Evolutionary conservation across 1,284 basidiomycete genomes (phyloP).

Genomic region (Prillingera fragicola): DNA sequence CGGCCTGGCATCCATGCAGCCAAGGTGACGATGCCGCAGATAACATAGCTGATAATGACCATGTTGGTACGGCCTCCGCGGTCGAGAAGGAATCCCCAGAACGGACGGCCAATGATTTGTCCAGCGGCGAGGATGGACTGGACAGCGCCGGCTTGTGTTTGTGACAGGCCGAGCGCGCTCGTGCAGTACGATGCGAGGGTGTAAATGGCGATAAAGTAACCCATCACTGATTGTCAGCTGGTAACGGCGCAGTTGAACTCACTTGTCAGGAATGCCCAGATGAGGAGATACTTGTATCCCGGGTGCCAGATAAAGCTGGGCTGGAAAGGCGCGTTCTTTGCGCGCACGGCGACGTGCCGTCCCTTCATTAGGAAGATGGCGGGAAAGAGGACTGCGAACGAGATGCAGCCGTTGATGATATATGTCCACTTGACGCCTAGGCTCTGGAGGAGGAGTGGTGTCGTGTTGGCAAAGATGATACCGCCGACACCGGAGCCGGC

Average conservation of each 20-base stretch:
- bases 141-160: slow-evolving; percentile 47
- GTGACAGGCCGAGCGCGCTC: slow-evolving; percentile 43
- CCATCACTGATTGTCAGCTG: slow-evolving; percentile 34
- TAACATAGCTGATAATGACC: slow-evolving; percentile 43
- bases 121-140: slow-evolving; percentile 50
- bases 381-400: slow-evolving; percentile 40
- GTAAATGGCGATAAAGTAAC: slow-evolving; percentile 50
- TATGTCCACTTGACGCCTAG: slow-evolving; percentile 42
- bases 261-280: slow-evolving; percentile 19
- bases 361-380: slow-evolving; percentile 41
- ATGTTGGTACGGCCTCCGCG: slow-evolving; percentile 47
- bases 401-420: slow-evolving; percentile 46
- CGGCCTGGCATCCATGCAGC: slow-evolving; percentile 48
- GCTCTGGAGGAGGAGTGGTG: slow-evolving; percentile 34
- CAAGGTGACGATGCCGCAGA: slow-evolving; percentile 46
- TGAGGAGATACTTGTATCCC: slow-evolving; percentile 9
- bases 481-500: slow-evolving; percentile 45
- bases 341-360: slow-evolving; percentile 29
- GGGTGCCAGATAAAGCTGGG: slow-evolving; percentile 4
- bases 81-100: slow-evolving; percentile 47
- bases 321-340: slow-evolving; percentile 5
- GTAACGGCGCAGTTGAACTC: neutral
- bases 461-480: slow-evolving; percentile 41
- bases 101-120: slow-evolving; percentile 49
- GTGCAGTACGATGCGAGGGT: slow-evolving; percentile 50